A percentile compares a stretch with the other conserved stretches of the same genome.
These are phyloP conservation scores for Dothideomycetes sp. DNA, from an alignment of 2,329 filamentous ascomycete genomes.

Conservation along the genomic window DNA sequence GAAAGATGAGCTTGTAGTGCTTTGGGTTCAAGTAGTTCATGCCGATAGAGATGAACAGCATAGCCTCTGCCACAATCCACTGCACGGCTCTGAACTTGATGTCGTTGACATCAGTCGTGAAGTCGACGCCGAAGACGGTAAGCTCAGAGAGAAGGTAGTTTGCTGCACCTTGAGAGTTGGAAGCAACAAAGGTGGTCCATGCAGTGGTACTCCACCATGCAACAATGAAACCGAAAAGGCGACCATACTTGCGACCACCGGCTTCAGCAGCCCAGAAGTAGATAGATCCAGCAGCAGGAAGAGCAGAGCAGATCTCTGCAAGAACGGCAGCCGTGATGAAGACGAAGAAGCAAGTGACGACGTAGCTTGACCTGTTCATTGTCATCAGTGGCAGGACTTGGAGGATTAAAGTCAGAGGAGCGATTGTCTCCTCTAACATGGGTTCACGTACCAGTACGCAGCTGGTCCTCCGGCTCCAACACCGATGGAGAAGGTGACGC, in stretches of 20 bases:
- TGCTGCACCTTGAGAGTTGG: slow-evolving; percentile 24
- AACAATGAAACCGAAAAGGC: slow-evolving; percentile 49
- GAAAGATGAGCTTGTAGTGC: slow-evolving; percentile 39
- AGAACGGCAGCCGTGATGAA: slow-evolving; percentile 51
- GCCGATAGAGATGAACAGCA: slow-evolving; percentile 28
- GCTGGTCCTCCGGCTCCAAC: slow-evolving; percentile 50
- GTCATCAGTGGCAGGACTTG: slow-evolving; percentile 1
- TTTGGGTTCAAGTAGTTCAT: slow-evolving; percentile 28
- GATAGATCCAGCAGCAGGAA: slow-evolving; percentile 48
- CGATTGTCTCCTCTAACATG: too few species aligned
- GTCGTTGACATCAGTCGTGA: slow-evolving; percentile 40
- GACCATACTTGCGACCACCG: slow-evolving; percentile 43
- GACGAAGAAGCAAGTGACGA: slow-evolving; percentile 49
- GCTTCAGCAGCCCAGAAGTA: slow-evolving; percentile 53
- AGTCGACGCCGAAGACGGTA: slow-evolving; percentile 45
- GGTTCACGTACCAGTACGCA: slow-evolving; percentile 43
- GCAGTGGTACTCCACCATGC: slow-evolving; percentile 54
- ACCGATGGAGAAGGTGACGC: slow-evolving; percentile 50
- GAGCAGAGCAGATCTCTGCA: slow-evolving; percentile 49
- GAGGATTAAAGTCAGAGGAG: not conserved
- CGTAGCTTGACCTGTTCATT: slow-evolving; percentile 42
- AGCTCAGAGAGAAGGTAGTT: slow-evolving; percentile 38
- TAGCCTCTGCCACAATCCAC: slow-evolving; percentile 44
- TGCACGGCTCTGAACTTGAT: slow-evolving; percentile 50
- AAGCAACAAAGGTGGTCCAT: slow-evolving; percentile 41